Evolutionary conservation across 306 rosid species (phyloP), one percentile per base, ranked within the genome.

Genomic region (Abrus precatorius): DNA sequence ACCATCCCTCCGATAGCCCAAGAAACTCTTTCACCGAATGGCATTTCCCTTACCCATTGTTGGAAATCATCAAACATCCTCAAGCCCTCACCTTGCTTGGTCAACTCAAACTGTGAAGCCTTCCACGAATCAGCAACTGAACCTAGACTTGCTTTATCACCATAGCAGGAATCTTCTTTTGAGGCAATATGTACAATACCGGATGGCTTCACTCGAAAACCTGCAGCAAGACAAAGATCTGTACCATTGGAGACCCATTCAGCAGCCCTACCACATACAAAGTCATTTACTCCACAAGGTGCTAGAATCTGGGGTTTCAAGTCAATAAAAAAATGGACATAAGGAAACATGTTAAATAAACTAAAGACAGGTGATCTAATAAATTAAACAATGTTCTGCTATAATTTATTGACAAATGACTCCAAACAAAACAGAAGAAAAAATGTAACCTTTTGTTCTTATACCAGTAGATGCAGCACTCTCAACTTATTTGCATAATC

Each of bases 1-100:
- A 93, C 97, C 96, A 95, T 84, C 85, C 98, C 97, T 82, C 98
- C 98, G 3, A 95, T 88, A 40, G 97, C 97, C 99, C 99, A 95
- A 44, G 93, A 91, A 87, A 95, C 91, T 86, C 87, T 86, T 78
- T 93, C 96, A 14, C 56, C 82, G 47, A 89, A 89, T 55, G 94
- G 86, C 96, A 91, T 90, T 71, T 82, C 80, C 84, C 69, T 85
- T 53, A 64, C 30, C 93, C 89, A 87, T 78, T 86, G 93, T 47
- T 71, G 90, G 87, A 95, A 84, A 63, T 88, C 93, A 69, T 88
- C 87, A 4, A 90, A 69, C 65, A 76, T 33, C 41, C 90, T 50
- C 54, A 66, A 55, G 44, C 65, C 79, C 73, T 70, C 84, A 5
- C 75, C 83, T 84, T 84, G 87, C 74, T 45, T 69, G 77, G 83